Conservation (phyloP, 176 grass and related monocot species). For the Eremochloa ophiuroides region DNA sequence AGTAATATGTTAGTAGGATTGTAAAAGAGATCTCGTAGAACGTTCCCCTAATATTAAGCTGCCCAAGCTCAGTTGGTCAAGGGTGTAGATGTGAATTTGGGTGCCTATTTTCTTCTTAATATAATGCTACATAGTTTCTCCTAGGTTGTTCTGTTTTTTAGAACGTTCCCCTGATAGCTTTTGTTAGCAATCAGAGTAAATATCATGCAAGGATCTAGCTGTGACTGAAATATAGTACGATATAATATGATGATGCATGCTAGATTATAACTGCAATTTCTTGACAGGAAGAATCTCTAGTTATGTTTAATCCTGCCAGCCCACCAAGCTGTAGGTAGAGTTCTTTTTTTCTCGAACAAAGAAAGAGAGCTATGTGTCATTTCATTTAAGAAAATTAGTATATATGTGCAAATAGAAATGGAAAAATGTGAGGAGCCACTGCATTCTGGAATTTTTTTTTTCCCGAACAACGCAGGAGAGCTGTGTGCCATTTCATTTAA, state of each 20-base stretch:
- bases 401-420: background rate
- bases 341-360: background rate
- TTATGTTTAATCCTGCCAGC: background rate
- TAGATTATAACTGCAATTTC: background rate
- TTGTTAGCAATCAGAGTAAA: background rate
- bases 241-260: background rate
- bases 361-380: background rate
- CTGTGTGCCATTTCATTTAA: background rate
- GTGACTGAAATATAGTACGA: background rate
- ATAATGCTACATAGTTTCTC: background rate
- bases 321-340: background rate
- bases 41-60: background rate
- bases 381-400: background rate
- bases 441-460: background rate
- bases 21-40: background rate
- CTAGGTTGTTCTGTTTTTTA: background rate
- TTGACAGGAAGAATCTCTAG: background rate
- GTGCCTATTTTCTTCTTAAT: background rate
- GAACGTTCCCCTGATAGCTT: background rate
- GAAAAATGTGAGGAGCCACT: background rate
- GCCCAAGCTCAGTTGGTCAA: background rate
- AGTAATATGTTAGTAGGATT: background rate
- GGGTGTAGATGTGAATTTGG: background rate
- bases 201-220: background rate
- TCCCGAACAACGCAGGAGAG: background rate